Evolutionary conservation across 768 basidiomycete species (phyloP), one percentile per base, ranked within the genome.

Genomic region (Mycena capillaripes): DNA sequence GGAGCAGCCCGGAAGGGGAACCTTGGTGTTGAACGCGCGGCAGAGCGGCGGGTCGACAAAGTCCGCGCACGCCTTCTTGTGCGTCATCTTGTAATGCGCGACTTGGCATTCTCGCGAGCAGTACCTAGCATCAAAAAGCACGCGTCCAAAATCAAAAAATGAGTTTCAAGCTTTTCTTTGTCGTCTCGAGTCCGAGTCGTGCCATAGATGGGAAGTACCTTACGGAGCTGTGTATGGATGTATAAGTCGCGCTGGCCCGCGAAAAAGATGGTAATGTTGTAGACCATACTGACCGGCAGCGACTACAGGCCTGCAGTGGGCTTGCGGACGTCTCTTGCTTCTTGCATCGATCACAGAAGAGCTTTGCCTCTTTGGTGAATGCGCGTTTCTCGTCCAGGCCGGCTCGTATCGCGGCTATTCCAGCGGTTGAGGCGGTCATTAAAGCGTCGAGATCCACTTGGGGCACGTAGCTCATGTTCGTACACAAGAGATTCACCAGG

Each of bases 31-130:
- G 69, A 74, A 74, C 1, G 68, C 69, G 23, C 73, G 73, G 27
- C 73, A 74, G 9, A 71, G 64, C 63, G 73, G 73, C 9, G 73
- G 73, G 12, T 56, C 57, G 29, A 12, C 34, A 30, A 74, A 74
- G 34, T 23, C 40, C 32, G 69, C 65, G 58, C 73, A 74, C 4
- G 29, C 69, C 30, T 53, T 48, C 62, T 74, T 74, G 59, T 74
- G 73, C 7, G 50, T 23, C 8, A 8, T 4, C 36, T 71, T 66
- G 64, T 61, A 74, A 23, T 74, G 69, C 32, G 65, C 69, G 42
- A 62, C 38, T 58, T 74, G 73, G 52, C 73, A 74, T 4, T 60
- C 67, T 11, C 69, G 69, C n/a, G 58, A 60, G 53, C 73, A 74
- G 66, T 74, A 74, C 36, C 73, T 66, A 17, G n/a, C 11, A 32